Evolutionary conservation across 257 asterid genomes (phyloP).

Genomic region (Solanum pennellii): DNA sequence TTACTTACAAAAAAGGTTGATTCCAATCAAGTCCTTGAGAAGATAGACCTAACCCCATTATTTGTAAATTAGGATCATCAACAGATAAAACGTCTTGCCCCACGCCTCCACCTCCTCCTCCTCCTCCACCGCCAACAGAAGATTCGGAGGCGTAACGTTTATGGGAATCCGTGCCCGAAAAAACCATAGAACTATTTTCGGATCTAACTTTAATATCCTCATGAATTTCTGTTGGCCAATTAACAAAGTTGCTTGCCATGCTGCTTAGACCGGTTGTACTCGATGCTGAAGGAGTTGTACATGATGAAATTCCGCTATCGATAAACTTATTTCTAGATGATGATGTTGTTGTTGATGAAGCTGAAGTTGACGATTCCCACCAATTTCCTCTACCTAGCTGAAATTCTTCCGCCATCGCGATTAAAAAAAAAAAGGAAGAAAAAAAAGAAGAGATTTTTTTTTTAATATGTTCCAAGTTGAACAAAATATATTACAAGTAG

Average conservation of each 20-base stretch:
- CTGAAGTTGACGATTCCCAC: conserved; percentile 46
- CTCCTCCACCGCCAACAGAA: not conserved
- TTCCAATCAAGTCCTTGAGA: conserved; percentile 70
- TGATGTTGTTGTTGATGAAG: conserved; percentile 6
- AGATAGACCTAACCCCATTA: conserved; percentile 67
- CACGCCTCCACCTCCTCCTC: not conserved
- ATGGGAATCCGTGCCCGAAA: not conserved
- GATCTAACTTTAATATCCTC: conserved; percentile 37
- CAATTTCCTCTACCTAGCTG: conserved; percentile 70
- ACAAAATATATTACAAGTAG: not conserved
- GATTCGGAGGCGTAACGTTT: conserved; percentile 21
- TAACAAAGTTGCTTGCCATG: conserved; percentile 25
- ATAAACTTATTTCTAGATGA: conserved; percentile 34
- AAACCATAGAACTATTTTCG: conserved; percentile 20
- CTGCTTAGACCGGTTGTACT: conserved; percentile 23
- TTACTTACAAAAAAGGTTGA: not conserved
- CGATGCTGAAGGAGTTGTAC: conserved; percentile 22
- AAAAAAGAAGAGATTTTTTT: not conserved
- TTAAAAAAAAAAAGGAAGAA: not conserved
- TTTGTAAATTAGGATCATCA: conserved; percentile 38
- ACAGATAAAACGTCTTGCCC: conserved; percentile 10
- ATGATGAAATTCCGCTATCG: conserved; percentile 10
- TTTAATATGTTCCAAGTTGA: not conserved
- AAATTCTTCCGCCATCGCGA: conserved; percentile 58
- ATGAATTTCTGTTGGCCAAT: conserved; percentile 50